A percentile compares a stretch with the other conserved stretches of the same genome.
phyloP scores from a whole-genome alignment of 108 stramenopile genomes.

The Pseudonitzschia multiseries region DNA sequence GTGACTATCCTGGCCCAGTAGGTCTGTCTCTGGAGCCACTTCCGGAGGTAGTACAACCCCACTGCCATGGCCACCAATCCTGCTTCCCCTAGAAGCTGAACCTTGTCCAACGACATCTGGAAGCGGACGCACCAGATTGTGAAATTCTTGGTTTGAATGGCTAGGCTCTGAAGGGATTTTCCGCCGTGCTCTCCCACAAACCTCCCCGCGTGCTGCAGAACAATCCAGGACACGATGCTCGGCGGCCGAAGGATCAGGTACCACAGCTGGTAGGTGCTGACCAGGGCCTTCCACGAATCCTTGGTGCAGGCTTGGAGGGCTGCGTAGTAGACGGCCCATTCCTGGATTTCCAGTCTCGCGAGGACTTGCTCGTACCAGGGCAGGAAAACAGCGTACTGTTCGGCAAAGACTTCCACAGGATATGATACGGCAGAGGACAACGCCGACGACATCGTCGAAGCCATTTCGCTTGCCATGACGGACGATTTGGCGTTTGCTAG shows the following conservation, averaged over 20 bases:
- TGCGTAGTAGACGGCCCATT: slow-evolving; percentile 42
- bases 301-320: slow-evolving; percentile 29
- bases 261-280: slow-evolving; percentile 41
- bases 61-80: slow-evolving; percentile 32
- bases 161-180: slow-evolving; percentile 38
- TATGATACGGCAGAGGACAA: neutral
- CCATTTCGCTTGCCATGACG: slow-evolving; percentile 4
- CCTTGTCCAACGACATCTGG: slow-evolving; percentile 50
- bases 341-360: slow-evolving; percentile 42
- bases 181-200: slow-evolving; percentile 53
- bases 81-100: slow-evolving; percentile 51
- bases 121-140: slow-evolving; percentile 50
- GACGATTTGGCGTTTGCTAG: neutral
- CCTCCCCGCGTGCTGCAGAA: slow-evolving; percentile 33
- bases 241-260: slow-evolving; percentile 56
- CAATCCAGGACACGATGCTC: slow-evolving; percentile 43
- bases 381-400: neutral
- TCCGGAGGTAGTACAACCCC: slow-evolving; percentile 49
- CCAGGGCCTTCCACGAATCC: slow-evolving; percentile 40
- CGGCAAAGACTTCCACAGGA: slow-evolving; percentile 2
- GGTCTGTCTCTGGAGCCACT: slow-evolving; percentile 56
- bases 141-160: slow-evolving; percentile 37
- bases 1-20: slow-evolving; percentile 51
- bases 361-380: neutral
- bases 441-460: neutral